Evolutionary conservation across 2,329 filamentous ascomycete genomes (phyloP), one percentile per base, ranked within the genome.

Genomic region (Fusarium sp.): DNA sequence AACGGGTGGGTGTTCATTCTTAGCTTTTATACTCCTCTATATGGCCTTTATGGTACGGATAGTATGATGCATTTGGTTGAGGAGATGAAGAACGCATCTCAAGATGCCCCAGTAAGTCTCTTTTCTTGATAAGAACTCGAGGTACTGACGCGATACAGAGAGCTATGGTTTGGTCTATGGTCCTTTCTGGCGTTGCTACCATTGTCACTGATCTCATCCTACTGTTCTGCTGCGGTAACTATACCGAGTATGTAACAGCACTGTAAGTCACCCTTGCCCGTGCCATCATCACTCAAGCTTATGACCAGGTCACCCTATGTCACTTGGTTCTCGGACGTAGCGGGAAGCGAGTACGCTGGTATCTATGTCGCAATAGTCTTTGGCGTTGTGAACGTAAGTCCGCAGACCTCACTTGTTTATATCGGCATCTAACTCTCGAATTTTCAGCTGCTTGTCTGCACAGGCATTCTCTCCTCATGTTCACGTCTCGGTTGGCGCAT

Each of bases 51-150:
- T 9, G 66, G 69, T 2, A 71, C 69, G 0, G 69, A 71, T 10
- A 59, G 69, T 3, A 71, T 71, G 51, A 64, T 71, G 59, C 69
- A 71, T 24, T 12, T 71, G n/a, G 60, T 66, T 6, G 69, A 71
- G 11, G 69, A 71, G 66, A 71, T 71, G 59, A 71, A 66, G 41
- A 57, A 71, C 7, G 60, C 69, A 5, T 44, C 51, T 5, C 54
- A 26, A 54, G 60, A 65, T 26, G 69, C 66, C 14, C 67, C 67
- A 9, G 67, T 69, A 56, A 55, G 24, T 26, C 0, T 3, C 14
- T 8, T 3, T 4, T 0, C 5, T 10, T 9, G 1, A 9, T 17
- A 48, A 15, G 2, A 3, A 4, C 0, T 8, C 0, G 17, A 12
- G 2, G 1, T 33, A 7, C 59, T 70, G 5, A 65, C 24, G 28